A percentile compares a stretch with the other conserved stretches of the same genome.
phyloP scores from a whole-genome alignment of 2,329 filamentous ascomycete species.

The Paracorniculantispora psalliotae region DNA sequence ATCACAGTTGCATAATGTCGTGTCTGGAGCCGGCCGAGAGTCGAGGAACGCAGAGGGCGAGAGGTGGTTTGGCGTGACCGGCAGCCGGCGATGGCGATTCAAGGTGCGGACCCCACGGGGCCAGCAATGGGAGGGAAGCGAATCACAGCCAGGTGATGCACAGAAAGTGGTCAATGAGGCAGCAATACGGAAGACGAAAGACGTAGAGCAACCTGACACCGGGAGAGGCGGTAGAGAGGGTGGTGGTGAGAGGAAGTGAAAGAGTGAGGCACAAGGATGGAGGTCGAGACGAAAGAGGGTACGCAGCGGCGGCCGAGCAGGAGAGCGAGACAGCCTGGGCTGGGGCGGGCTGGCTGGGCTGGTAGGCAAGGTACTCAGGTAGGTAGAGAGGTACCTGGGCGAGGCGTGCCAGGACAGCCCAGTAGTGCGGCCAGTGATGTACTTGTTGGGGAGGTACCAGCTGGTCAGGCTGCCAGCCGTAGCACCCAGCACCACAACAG shows the following conservation, averaged over 20 bases:
- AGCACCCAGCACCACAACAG: background rate
- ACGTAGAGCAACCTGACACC: background rate
- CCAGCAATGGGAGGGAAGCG: constrained; percentile 12
- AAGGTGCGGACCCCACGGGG: constrained; percentile 16
- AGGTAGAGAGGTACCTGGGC: too few species aligned
- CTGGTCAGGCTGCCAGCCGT: background rate
- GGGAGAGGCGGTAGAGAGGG: background rate
- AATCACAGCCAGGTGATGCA: constrained; percentile 7
- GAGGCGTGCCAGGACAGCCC: too few species aligned
- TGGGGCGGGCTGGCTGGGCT: background rate
- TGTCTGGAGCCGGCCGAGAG: constrained; percentile 7
- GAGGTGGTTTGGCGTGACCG: constrained; percentile 1
- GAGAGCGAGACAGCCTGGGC: background rate
- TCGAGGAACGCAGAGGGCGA: background rate
- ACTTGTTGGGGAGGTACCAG: background rate
- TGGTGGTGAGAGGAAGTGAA: background rate
- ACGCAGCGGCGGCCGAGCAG: background rate
- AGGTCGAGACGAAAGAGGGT: constrained; percentile 6
- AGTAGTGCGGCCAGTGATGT: too few species aligned
- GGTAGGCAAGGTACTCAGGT: too few species aligned
- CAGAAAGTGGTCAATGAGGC: constrained; percentile 4
- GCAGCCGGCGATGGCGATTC: constrained; percentile 6
- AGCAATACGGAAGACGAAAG: background rate
- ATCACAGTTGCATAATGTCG: constrained; percentile 1
- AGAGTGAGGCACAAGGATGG: constrained; percentile 7